These are phyloP conservation scores for Trichaptum fuscoviolaceum DNA, from an alignment of 768 basidiomycete species.

Conservation along the genomic window DNA sequence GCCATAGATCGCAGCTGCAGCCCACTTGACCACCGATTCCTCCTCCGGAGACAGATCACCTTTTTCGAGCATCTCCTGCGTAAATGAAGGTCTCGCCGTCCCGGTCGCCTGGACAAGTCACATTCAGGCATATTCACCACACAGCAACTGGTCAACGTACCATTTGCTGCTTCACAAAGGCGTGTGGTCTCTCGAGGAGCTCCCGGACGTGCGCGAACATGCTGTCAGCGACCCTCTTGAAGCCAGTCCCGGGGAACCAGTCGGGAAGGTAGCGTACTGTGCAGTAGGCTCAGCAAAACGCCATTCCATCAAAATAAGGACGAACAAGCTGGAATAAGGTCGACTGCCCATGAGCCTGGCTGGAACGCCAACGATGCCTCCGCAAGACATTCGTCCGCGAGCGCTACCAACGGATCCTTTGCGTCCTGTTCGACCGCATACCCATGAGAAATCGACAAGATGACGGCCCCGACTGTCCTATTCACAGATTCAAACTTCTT, in stretches of 20 bases:
- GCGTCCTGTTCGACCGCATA: constrained; percentile 19
- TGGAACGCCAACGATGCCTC: constrained; percentile 20
- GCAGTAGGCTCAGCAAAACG: background rate
- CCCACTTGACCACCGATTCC: constrained; percentile 16
- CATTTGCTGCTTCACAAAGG: background rate
- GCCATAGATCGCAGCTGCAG: constrained; percentile 17
- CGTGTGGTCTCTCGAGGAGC: constrained; percentile 7
- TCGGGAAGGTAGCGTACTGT: constrained; percentile 20
- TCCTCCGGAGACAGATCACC: constrained; percentile 8
- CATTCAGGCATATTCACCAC: no score
- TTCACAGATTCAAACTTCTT: constrained; percentile 5
- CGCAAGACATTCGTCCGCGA: constrained; percentile 27
- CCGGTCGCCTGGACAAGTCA: constrained; percentile 12
- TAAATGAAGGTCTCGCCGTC: constrained; percentile 15
- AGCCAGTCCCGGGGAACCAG: constrained; percentile 23
- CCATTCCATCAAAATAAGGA: background rate
- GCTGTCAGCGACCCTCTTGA: constrained; percentile 15
- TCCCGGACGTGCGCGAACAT: constrained; percentile 3
- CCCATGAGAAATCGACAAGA: constrained; percentile 25
- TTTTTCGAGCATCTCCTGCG: constrained; percentile 10
- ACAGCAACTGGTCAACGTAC: background rate
- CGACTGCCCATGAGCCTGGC: constrained; percentile 26
- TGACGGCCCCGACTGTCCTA: constrained; percentile 16
- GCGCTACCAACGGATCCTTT: constrained; percentile 32
- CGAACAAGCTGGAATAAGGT: constrained; percentile 26